Conservation (phyloP, 768 basidiomycete genomes). For the Coprinopsis marcescibilis region DNA sequence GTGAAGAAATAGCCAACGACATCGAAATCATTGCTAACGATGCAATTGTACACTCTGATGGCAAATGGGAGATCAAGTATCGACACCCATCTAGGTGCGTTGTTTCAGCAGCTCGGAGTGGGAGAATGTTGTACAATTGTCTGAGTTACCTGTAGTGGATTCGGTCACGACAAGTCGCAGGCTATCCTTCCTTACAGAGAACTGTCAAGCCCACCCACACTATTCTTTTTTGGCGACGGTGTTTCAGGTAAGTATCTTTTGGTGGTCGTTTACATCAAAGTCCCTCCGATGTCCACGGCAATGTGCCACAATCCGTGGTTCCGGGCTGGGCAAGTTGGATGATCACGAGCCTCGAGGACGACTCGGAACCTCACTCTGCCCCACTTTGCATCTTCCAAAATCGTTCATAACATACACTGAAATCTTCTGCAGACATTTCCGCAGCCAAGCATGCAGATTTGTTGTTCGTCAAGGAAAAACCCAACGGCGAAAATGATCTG, state of each 20-base stretch:
- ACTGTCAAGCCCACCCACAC: constrained; percentile 61
- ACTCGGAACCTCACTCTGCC: too few species aligned
- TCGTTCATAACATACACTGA: too few species aligned
- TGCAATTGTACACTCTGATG: constrained; percentile 57
- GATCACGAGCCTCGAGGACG: too few species aligned
- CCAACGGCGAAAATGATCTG: constrained; percentile 79
- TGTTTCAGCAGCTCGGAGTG: neutral
- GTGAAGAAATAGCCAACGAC: constrained; percentile 59
- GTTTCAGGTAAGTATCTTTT: constrained; percentile 79
- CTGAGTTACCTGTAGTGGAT: constrained; percentile 44
- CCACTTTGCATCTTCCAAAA: too few species aligned
- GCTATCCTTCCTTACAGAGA: constrained; percentile 89
- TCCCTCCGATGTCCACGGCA: too few species aligned
- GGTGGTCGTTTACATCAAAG: too few species aligned
- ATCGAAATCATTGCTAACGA: constrained; percentile 96
- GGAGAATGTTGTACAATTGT: neutral
- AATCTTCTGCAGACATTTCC: constrained; percentile 65
- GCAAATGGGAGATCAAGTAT: constrained; percentile 78
- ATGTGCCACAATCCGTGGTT: too few species aligned
- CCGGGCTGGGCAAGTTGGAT: too few species aligned
- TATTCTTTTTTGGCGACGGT: constrained; percentile 98
- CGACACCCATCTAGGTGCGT: constrained; percentile 80
- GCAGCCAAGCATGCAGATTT: constrained; percentile 90
- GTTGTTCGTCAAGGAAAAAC: constrained; percentile 87
- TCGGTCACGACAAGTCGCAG: constrained; percentile 94